Conservation (phyloP, 805 yeast genomes). For the Kuraishia piskuri region DNA sequence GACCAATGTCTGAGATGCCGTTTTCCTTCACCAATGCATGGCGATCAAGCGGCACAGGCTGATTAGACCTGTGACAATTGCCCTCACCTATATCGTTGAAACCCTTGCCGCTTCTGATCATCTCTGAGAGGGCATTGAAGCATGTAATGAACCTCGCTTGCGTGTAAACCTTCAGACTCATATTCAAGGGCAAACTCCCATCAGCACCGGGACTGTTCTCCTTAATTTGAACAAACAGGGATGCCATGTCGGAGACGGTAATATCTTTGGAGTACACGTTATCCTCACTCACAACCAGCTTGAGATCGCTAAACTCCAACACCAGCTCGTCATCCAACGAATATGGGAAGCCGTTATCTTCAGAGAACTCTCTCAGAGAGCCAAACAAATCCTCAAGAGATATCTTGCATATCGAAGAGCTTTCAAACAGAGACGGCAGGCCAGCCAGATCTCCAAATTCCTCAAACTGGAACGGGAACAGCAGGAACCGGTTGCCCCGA, state of each 20-base stretch:
- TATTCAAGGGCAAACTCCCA: constrained; percentile 14
- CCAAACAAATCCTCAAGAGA: constrained; percentile 6
- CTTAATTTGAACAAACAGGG: constrained; percentile 12
- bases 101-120: constrained; percentile 9
- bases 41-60: too few relatives aligned
- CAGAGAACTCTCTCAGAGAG: constrained; percentile 4
- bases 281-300: constrained; percentile 17
- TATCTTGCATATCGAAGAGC: constrained; percentile 11
- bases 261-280: constrained; percentile 8
- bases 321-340: constrained; percentile 7
- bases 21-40: too few relatives aligned
- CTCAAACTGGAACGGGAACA: not conserved
- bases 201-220: constrained; percentile 11
- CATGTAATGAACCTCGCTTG: constrained; percentile 9
- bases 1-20: too few relatives aligned
- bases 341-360: constrained; percentile 5
- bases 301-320: constrained; percentile 13
- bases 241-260: constrained; percentile 13
- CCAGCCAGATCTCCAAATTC: not conserved
- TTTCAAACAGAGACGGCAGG: constrained; percentile 12
- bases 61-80: not conserved
- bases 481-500: not conserved
- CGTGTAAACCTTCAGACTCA: constrained; percentile 12
- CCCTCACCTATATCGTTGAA: constrained; percentile 10
- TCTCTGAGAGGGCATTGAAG: constrained; percentile 4